A percentile compares a stretch with the other conserved stretches of the same genome.
Conservation (phyloP, 768 basidiomycete genomes). For the Termitomyces sp. region DNA sequence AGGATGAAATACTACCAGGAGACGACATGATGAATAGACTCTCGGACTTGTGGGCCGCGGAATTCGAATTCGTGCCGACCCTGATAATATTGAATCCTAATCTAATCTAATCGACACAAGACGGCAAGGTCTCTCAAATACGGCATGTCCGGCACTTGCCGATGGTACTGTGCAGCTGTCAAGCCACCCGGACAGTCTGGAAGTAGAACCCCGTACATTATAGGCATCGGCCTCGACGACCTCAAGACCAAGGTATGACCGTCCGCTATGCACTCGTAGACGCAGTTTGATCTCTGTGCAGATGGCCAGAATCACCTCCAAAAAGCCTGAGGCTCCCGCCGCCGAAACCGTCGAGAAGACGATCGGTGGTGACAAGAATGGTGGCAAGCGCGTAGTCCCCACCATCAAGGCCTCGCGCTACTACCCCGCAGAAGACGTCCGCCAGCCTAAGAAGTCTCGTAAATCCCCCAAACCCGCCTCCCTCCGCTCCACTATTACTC, state of each 20-base stretch:
- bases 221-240: conserved; percentile 50
- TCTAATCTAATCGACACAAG: conserved; percentile 17
- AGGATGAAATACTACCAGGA: conserved; percentile 7
- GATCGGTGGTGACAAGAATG: conserved; percentile 89
- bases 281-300: conserved; percentile 13
- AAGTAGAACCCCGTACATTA: conserved; percentile 31
- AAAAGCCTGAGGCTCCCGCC: conserved; percentile 71
- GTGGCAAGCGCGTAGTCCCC: conserved; percentile 83
- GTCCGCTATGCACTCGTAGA: conserved; percentile 9
- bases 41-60: neutral
- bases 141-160: conserved; percentile 29
- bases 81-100: conserved; percentile 18
- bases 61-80: neutral
- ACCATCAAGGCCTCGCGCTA: conserved; percentile 82
- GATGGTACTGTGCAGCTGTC: conserved; percentile 42
- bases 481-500: conserved; percentile 85
- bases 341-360: conserved; percentile 72
- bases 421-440: conserved; percentile 95
- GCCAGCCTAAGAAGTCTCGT: conserved; percentile 86
- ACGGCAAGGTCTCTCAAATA: neutral
- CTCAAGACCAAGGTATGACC: conserved; percentile 47
- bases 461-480: conserved; percentile 77
- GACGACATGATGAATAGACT: conserved; percentile 8
- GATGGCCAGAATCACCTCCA: conserved; percentile 85
- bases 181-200: conserved; percentile 35